Conservation (phyloP, 2,329 filamentous ascomycete genomes). For the Nemania diffusa region DNA sequence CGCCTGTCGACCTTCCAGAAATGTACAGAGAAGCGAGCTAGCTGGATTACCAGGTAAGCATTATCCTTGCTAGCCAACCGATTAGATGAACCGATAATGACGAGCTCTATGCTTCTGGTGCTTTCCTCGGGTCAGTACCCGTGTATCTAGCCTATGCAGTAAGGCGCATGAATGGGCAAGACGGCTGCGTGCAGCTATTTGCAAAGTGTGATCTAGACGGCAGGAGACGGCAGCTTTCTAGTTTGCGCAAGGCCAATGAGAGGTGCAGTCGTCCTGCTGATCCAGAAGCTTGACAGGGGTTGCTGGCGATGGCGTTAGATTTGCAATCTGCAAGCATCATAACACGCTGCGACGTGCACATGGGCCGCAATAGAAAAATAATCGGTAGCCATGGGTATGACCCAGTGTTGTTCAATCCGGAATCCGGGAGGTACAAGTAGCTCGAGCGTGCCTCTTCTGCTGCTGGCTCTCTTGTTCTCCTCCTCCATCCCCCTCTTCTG, state of each 20-base stretch:
- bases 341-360: conserved; percentile 27
- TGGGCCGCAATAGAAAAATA: neutral
- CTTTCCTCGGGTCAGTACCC: neutral
- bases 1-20: conserved; percentile 27
- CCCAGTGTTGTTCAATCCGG: conserved; percentile 7
- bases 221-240: conserved; percentile 10
- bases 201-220: conserved; percentile 6
- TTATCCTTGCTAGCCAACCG: conserved; percentile 13
- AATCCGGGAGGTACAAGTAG: conserved; percentile 26
- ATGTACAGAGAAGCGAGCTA: conserved; percentile 5
- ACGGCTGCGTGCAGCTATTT: neutral
- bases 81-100: conserved; percentile 18
- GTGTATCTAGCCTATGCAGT: neutral
- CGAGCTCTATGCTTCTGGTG: conserved; percentile 8
- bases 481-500: conserved; percentile 16
- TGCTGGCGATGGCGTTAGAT: conserved; percentile 3
- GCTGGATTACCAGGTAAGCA: conserved; percentile 9
- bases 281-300: conserved; percentile 13
- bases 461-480: neutral
- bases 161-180: neutral
- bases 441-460: conserved; percentile 1
- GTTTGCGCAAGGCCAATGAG: conserved; percentile 22
- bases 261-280: conserved; percentile 7
- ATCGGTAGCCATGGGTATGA: neutral
- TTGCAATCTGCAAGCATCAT: conserved; percentile 12